phyloP scores from a whole-genome alignment of 176 grass and related monocot genomes.

The Oryza glaberrima region DNA sequence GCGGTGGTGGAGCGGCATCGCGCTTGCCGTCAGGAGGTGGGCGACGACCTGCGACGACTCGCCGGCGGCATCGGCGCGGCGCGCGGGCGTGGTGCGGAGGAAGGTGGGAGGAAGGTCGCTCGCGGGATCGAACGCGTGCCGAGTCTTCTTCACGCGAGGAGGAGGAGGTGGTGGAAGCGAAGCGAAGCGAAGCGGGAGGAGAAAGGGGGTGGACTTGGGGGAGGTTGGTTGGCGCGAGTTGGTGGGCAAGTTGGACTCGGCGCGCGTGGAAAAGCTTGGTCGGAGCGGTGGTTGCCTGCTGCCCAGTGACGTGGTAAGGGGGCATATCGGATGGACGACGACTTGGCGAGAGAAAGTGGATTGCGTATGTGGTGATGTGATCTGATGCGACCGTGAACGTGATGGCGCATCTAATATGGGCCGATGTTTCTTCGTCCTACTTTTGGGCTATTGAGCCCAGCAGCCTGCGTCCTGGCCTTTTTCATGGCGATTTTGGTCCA shows the following conservation, averaged over 20 bases:
- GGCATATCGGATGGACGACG: not conserved
- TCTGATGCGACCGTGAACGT: not conserved
- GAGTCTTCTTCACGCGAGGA: conserved; percentile 1
- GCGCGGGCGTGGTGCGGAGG: not conserved
- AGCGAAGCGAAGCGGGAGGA: not conserved
- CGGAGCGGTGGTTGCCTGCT: not conserved
- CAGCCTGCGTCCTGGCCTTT: too few species aligned
- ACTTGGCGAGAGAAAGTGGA: not conserved
- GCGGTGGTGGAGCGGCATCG: conserved; percentile 28
- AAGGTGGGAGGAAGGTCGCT: conserved; percentile 37
- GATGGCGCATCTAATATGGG: not conserved
- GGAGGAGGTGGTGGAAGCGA: not conserved
- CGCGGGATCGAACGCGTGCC: conserved; percentile 12
- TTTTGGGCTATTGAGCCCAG: too few species aligned
- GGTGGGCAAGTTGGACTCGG: not conserved
- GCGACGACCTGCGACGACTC: not conserved
- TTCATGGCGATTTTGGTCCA: not conserved
- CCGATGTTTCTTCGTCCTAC: too few species aligned
- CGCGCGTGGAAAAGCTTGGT: not conserved
- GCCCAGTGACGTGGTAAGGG: not conserved
- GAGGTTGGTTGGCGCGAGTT: not conserved
- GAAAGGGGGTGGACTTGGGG: not conserved
- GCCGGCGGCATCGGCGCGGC: conserved; percentile 33
- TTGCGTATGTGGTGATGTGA: not conserved
- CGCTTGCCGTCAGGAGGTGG: conserved; percentile 37